A percentile compares a stretch with the other conserved stretches of the same genome.
Conservation (phyloP, 306 rosid genomes). For the Inga leiocalycina region DNA sequence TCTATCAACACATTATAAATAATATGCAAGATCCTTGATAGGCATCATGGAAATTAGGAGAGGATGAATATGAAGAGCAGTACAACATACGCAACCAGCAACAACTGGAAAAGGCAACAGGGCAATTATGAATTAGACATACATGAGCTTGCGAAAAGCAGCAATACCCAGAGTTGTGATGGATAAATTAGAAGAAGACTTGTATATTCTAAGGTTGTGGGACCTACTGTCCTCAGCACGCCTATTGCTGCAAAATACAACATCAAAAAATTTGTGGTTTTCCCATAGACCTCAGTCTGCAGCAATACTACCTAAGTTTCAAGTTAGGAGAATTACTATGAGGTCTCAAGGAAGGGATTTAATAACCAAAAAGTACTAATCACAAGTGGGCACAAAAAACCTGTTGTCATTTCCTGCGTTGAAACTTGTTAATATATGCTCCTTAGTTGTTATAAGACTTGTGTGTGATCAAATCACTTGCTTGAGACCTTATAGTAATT, state of each 20-base stretch:
- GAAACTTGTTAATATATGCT: too few relatives aligned
- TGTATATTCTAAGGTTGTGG: not conserved
- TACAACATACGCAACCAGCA: not conserved
- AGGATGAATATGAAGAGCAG: not conserved
- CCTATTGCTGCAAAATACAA: not conserved
- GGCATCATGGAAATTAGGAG: not conserved
- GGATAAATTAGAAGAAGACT: not conserved
- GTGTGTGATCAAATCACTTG: too few relatives aligned
- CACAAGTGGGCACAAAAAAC: too few relatives aligned
- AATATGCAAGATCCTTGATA: not conserved
- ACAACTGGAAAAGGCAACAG: not conserved
- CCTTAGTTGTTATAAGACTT: too few relatives aligned
- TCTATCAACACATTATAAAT: not conserved
- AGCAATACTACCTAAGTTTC: not conserved
- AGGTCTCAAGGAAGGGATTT: too few relatives aligned
- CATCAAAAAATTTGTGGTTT: not conserved
- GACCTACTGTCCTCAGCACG: not conserved
- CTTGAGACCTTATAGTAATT: too few relatives aligned
- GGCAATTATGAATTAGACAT: not conserved
- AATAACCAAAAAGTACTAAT: too few relatives aligned
- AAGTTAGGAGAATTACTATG: too few relatives aligned
- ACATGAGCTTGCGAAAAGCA: not conserved
- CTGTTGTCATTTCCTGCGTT: too few relatives aligned
- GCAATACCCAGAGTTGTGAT: not conserved
- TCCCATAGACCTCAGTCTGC: not conserved